A percentile compares a stretch with the other conserved stretches of the same genome.
Evolutionary conservation across 495 filamentous ascomycete genomes (phyloP).

Genomic region (Cladorrhinum samala): DNA sequence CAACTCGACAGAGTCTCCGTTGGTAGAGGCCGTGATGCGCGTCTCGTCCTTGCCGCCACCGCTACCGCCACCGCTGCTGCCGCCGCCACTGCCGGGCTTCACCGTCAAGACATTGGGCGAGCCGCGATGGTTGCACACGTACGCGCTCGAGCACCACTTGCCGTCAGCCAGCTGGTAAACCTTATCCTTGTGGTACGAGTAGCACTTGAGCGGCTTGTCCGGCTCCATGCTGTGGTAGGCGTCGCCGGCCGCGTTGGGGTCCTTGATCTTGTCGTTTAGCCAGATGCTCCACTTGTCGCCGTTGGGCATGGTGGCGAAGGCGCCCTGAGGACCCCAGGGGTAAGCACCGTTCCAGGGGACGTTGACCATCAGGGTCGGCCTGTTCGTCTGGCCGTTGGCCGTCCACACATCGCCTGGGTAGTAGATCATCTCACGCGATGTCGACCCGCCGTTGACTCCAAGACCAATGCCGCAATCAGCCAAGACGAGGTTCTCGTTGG

Average conservation of each 20-base stretch:
- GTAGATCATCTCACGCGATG: conserved; percentile 8
- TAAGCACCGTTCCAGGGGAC: conserved; percentile 8
- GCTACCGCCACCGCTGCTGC: too few relatives aligned
- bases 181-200: conserved; percentile 3
- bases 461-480: conserved; percentile 8
- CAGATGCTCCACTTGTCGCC: not conserved
- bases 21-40: too few relatives aligned
- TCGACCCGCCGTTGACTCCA: conserved; percentile 5
- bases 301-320: conserved; percentile 7
- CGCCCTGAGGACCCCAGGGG: conserved; percentile 4
- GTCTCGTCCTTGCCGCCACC: too few relatives aligned
- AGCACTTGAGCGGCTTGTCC: conserved; percentile 7
- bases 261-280: conserved; percentile 8
- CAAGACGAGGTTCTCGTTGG: conserved; percentile 5
- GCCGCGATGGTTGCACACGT: conserved; percentile 5
- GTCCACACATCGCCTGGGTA: conserved; percentile 4
- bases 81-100: too few relatives aligned
- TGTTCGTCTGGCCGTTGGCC: not conserved
- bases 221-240: conserved; percentile 3
- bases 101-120: conserved; percentile 4
- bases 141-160: conserved; percentile 7
- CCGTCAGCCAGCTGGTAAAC: conserved; percentile 4
- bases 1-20: too few relatives aligned
- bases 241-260: conserved; percentile 2
- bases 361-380: conserved; percentile 5